phyloP scores from a whole-genome alignment of 768 basidiomycete species.

The Cystobasidium ongulense region DNA sequence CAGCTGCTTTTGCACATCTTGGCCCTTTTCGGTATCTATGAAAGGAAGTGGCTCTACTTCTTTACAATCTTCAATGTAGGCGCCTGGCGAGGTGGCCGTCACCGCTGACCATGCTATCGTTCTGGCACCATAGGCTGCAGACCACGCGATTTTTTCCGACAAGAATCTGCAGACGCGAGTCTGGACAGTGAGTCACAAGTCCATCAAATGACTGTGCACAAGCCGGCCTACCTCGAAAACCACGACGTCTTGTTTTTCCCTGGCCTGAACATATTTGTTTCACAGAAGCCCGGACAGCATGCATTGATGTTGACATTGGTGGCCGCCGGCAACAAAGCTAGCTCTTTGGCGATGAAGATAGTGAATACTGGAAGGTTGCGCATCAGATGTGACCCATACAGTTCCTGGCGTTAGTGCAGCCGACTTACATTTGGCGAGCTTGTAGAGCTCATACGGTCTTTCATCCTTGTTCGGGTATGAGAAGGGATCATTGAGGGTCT shows the following conservation, averaged over 20 bases:
- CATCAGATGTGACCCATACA: too few species aligned
- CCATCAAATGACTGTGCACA: neutral
- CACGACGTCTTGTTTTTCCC: neutral
- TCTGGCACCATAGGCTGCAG: neutral
- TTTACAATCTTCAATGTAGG: neutral
- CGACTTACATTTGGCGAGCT: neutral
- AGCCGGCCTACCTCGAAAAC: neutral
- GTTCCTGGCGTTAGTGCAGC: neutral
- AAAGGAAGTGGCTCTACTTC: neutral
- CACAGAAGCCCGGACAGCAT: neutral
- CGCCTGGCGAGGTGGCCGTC: neutral
- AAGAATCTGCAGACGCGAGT: neutral
- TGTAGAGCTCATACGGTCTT: neutral
- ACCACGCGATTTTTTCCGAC: neutral
- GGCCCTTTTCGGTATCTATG: neutral
- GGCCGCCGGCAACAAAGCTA: neutral
- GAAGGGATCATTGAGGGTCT: neutral
- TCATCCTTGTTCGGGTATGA: neutral
- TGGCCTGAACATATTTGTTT: neutral
- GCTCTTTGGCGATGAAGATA: neutral
- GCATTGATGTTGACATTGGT: neutral
- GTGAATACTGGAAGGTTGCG: neutral
- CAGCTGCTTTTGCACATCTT: neutral
- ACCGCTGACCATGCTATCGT: constrained; percentile 2
- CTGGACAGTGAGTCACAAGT: neutral